Evolutionary conservation across 371 early-diverging fungal species (phyloP).

Genomic region (Rhizomucor miehei): DNA sequence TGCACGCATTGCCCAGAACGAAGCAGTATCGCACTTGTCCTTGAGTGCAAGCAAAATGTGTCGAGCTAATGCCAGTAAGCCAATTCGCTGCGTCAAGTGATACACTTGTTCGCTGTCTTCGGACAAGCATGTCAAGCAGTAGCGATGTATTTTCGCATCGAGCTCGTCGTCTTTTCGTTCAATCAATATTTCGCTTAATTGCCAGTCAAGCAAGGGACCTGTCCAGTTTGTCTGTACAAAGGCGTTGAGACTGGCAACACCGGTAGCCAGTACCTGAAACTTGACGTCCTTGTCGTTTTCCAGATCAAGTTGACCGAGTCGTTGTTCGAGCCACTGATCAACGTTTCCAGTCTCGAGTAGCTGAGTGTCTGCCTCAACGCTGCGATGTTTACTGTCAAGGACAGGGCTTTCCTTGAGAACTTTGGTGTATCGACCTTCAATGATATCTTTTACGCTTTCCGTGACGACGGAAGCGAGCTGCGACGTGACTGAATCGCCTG

Average conservation of each 20-base stretch:
- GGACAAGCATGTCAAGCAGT: slow-evolving; percentile 48
- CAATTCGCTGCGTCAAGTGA: slow-evolving; percentile 66
- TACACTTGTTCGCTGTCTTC: slow-evolving; percentile 88
- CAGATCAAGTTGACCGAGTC: slow-evolving; percentile 7
- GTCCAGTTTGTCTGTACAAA: slow-evolving; percentile 73
- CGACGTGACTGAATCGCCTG: slow-evolving; percentile 6
- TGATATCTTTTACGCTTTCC: slow-evolving; percentile 14
- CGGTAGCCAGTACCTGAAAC: slow-evolving; percentile 42
- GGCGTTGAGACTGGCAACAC: slow-evolving; percentile 55
- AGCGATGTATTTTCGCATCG: slow-evolving; percentile 26
- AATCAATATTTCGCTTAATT: slow-evolving; percentile 23
- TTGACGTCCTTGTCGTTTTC: slow-evolving; percentile 5
- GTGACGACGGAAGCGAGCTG: slow-evolving; percentile 7
- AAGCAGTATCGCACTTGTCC: slow-evolving; percentile 25
- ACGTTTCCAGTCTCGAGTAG: slow-evolving; percentile 15
- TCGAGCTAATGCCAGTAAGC: slow-evolving; percentile 66
- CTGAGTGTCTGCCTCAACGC: slow-evolving; percentile 3
- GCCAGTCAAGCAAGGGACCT: slow-evolving; percentile 53
- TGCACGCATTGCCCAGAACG: slow-evolving; percentile 79
- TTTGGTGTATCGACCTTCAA: slow-evolving; percentile 30
- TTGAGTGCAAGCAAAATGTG: slow-evolving; percentile 53
- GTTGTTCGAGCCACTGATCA: slow-evolving; percentile 20
- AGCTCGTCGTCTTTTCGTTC: slow-evolving; percentile 16
- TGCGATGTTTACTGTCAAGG: slow-evolving; percentile 13
- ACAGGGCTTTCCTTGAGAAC: slow-evolving; percentile 25